These are phyloP conservation scores for Capsicum chinense DNA, from an alignment of 257 asterid genomes.

Conservation along the genomic window DNA sequence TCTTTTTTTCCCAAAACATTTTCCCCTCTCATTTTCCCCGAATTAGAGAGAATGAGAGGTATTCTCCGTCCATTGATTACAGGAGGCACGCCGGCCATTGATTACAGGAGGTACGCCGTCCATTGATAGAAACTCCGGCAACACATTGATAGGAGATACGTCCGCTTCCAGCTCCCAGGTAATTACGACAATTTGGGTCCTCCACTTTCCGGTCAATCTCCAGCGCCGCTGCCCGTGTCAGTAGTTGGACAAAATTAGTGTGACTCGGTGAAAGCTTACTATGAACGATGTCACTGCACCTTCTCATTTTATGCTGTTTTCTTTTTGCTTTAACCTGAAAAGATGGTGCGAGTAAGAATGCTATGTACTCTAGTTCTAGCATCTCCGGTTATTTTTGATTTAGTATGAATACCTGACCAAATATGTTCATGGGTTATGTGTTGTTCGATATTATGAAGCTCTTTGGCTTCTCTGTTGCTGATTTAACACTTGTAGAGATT, in stretches of 20 bases:
- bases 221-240: too few species aligned
- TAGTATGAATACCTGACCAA: background rate
- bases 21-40: too few species aligned
- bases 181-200: too few species aligned
- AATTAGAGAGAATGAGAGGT: too few species aligned
- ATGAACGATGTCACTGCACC: background rate
- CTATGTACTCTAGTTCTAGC: constrained; percentile 20
- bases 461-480: constrained; percentile 4
- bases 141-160: too few species aligned
- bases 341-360: constrained; percentile 26
- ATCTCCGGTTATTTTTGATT: background rate
- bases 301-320: background rate
- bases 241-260: background rate
- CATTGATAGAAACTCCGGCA: too few species aligned
- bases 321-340: constrained; percentile 13
- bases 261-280: background rate
- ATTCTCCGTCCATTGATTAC: too few species aligned
- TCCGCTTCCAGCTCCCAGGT: too few species aligned
- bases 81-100: too few species aligned
- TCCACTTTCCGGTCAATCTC: too few species aligned
- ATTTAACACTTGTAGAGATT: background rate
- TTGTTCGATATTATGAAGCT: background rate
- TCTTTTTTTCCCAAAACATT: too few species aligned
- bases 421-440: background rate
- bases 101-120: too few species aligned